Base-by-base conservation (phyloP, 257 asterid species). In the Verbena officinalis region DNA sequence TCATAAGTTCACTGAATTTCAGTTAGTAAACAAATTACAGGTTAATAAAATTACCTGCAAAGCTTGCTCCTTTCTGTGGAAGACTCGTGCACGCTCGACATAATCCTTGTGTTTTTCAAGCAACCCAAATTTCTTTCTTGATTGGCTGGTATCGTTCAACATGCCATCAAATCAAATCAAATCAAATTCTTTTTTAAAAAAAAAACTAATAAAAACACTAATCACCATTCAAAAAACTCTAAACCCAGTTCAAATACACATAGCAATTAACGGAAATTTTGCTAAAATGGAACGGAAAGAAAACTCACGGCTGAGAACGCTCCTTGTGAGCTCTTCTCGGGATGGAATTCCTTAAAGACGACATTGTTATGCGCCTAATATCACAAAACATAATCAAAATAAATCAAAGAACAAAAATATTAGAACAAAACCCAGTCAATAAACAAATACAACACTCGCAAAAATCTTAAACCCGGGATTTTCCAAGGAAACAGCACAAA, bases 41-140 rank as follows among this genome's bases (percentile, higher is more conserved):
- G 20, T 31, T 11, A 15, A 13, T 15, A 14, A 40, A 50, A 16
- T 13, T 75, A 86, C 97, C 84, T 71, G 97, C 59, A 91, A 52
- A 52, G 83, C 11, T 53, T 80, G 79, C 84, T 91, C 91, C 67
- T 91, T 91, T 44, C 82, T 65, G 69, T 89, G 96, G 79, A 42
- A 89, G 69, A 80, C 82, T 51, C 55, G 44, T 0, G 98, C 96
- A 20, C 98, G 97, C 55, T 43, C 68, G 19, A 89, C 96, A 82
- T 89, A 91, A 69, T 91, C 98, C 82, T 91, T 89, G 62, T 85
- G 96, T 74, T 91, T 91, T 77, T 91, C 97, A 7, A 91, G 91
- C 61, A 89, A 44, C 59, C 97, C 98, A 45, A 83, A 91, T 62
- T 75, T 86, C 71, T 44, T 84, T 62, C 98, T 80, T 17, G 85